Base-by-base conservation (phyloP, 148 eudicot species). In the Silene uniflora region DNA sequence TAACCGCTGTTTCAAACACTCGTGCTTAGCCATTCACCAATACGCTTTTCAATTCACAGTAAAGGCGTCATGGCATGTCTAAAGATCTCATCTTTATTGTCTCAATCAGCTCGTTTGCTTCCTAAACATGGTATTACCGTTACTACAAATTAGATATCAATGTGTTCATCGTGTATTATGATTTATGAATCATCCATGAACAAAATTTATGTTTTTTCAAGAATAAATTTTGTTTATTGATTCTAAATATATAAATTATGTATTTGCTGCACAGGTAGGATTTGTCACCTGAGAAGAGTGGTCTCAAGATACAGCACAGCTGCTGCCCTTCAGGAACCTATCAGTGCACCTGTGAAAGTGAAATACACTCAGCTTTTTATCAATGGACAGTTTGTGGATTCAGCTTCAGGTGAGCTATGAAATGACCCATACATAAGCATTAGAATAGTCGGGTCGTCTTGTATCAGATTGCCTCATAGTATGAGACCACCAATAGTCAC, bases 311-410 rank as follows among this genome's bases (percentile, higher is more conserved):
- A 85, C 81, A 88, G 90, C 79, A 89, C 93, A 32, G 85, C 86
- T 55, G 79, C 87, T 68, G 82, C 84, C 13, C 22, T 79, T 60
- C 89, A 89, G 62, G 89, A 87, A 46, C 89, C 87, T 35, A 84
- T 91, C 22, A 78, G 78, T 66, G 89, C 97, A 25, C 85, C 91
- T 5, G 88, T 91, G 63, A 77, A 83, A 62, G 84, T 84, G 21
- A 77, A 89, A 46, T 73, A 85, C 62, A 83, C 88, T 21, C 71
- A 91, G 84, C 93, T 87, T 29, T 81, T 89, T 14, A 89, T 91
- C 70, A 81, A 91, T 87, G 97, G 93, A 35, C 74, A 85, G 80
- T 91, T 87, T 78, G 87, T 88, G 10, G 93, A 89, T 78, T 82
- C 96, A 47, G 90, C 87, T 18, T 91, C 91, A 66, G 95, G 95